Evolutionary conservation across 2,329 filamentous ascomycete species (phyloP), one percentile per base, ranked within the genome.

Genomic region (Amylocarpus encephaloides): DNA sequence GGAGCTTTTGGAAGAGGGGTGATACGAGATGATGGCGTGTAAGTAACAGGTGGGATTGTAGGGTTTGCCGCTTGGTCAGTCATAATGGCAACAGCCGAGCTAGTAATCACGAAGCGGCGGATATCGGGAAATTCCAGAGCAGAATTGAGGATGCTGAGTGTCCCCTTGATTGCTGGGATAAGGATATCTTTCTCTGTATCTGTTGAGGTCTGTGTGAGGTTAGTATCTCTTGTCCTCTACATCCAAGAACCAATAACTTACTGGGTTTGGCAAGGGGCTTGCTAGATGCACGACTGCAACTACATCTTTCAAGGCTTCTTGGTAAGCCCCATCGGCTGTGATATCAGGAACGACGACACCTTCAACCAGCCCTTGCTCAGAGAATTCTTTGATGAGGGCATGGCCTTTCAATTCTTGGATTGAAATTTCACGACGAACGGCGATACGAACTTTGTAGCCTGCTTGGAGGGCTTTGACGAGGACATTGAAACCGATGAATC

Each of bases 11-110:
- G 50, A 15, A 48, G 41, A 18, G 50, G 50, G 3, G 39, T 30
- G 22, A 52, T 22, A 19, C 50, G 33, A 6, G 35, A 42, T 11
- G 18, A 39, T 10, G 46, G 19, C 15, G 38, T 46, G 32, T 43
- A 50, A 26, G 29, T 16, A 9, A 42, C n/a, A 9, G 22, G 30
- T 39, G 43, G 51, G 30, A 15, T 47, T 15, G 40, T n/a, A n/a
- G n/a, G 22, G 13, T 16, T 29, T 35, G 19, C 16, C n/a, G 13
- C 35, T 40, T 47, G 44, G 29, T 40, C 43, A 6, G 43, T 29
- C 32, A 60, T 49, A 9, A 62, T 13, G 3, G 54, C 56, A 3
- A 58, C 56, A 13, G 52, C 52, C 47, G 45, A 50, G 22, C 48
- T 52, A 1, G 54, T 56, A 35, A 56, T 54, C 11, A 56, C 51